Base-by-base conservation (phyloP, 228 moss, liverwort and hornwort genomes). In the Sphagnum fallax region DNA sequence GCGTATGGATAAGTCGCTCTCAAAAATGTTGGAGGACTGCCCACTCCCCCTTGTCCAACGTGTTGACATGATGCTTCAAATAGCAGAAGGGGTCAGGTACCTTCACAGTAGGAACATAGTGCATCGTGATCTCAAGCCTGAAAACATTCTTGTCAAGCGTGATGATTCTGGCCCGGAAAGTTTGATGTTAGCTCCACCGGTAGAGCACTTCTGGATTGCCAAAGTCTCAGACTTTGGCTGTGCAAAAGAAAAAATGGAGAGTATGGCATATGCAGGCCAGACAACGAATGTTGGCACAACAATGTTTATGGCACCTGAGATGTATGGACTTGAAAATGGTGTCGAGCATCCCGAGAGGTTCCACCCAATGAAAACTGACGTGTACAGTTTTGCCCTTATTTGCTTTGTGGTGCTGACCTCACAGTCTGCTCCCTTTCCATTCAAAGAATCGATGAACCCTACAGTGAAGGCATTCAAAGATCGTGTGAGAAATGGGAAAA, bases 51-150 rank as follows among this genome's bases (percentile, higher is more conserved):
- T 65, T 59, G 4, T 49, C 11, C 59, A 59, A 32, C 55, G 62
- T 10, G 73, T 80, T 0, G 73, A 70, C 60, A 6, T 80, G 10
- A 80, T 76, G 80, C 64, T 80, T 18, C 73, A 80, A 49, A 76
- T 76, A 5, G 76, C 50, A 4, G 80, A 80, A 63, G 80, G 70
- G 51, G 52, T 76, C 18, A 67, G 6, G 64, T 76, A 73, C 60
- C 48, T 76, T 8, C 80, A 76, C 53, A 67, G 64, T 64, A 73
- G 68, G 51, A 48, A 8, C 4, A 50, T 76, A 52, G 73, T 50
- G 5, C 76, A 76, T 66, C 76, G 73, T 18, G 73, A 76, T 72
- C 67, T 76, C 4, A 80, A 73, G 48, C 70, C 73, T 2, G 11
- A 0, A 4, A 76, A 80, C 50, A 65, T 80, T 70, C 10, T 76